Evolutionary conservation across 306 rosid genomes (phyloP), one percentile per base, ranked within the genome.

Genomic region (Cucurbita maxima): DNA sequence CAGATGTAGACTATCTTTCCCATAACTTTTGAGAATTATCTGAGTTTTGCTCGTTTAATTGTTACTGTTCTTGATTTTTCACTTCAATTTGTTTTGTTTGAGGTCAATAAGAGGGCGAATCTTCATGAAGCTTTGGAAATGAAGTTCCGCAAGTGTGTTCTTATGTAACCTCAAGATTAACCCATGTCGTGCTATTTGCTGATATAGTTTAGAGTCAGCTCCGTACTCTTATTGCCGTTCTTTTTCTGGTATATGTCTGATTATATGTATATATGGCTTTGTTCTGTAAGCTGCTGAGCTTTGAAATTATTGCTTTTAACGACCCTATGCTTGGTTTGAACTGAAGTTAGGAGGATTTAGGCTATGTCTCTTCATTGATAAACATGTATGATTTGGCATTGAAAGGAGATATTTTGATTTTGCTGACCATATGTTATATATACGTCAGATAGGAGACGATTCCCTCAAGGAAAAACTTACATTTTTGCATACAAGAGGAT

Each of bases 361-460:
- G 54, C 70, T 63, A 66, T 66, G 12, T 3, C 54, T 66, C 45
- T 20, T 68, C 4, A 15, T 14, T 68, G 13, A 68, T 47, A 1
- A 7, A 68, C 14, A 47, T 43, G 57, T 68, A 5, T 47, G 57
- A 48, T 25, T 69, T 14, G 58, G 57, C 13, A 55, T 22, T 22
- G 43, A 47, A 69, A 22, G 3, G 18, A 25, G 73, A 69, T 47
- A 14, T 3, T 69, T 30, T 45, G 18, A 25, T 69, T 68, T 68
- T 48, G 22, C 48, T 48, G 58, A 47, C 41, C 34, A 1, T 68
- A 10, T 45, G 22, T 19, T 47, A 25, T 68, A 12, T 45, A 14
- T 69, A 50, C 5, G 25, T 69, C 73, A 69, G 73, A 37, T 69
- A 69, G 44, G 73, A 47, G 73, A 69, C 25, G 57, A 48, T 69